phyloP scores from a whole-genome alignment of 1,284 basidiomycete genomes.

The Sutorius eximius region DNA sequence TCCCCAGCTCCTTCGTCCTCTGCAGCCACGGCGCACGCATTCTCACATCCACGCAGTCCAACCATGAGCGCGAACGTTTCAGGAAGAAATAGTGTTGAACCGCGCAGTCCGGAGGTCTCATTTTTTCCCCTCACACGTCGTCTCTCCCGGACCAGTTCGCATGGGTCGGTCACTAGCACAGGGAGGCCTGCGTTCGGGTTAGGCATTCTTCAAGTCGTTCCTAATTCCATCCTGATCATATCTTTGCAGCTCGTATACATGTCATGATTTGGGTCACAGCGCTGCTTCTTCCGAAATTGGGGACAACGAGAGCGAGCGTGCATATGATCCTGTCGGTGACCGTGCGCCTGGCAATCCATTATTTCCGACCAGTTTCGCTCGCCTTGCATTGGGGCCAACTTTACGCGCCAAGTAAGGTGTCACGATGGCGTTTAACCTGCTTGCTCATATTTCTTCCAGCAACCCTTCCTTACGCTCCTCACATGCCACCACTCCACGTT shows the following conservation, averaged over 20 bases:
- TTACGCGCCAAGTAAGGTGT: slow-evolving; percentile 51
- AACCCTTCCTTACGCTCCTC: slow-evolving; percentile 27
- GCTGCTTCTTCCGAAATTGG: slow-evolving; percentile 24
- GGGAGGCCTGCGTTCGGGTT: slow-evolving; percentile 25
- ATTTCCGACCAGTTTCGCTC: slow-evolving; percentile 67
- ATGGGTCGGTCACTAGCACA: slow-evolving; percentile 27
- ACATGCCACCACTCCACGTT: slow-evolving; percentile 18
- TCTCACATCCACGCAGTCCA: slow-evolving; percentile 31
- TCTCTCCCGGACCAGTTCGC: slow-evolving; percentile 30
- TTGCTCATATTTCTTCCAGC: slow-evolving; percentile 14
- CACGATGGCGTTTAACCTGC: not conserved
- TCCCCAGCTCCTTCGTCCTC: slow-evolving; percentile 30
- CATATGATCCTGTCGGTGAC: slow-evolving; percentile 47
- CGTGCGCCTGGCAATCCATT: slow-evolving; percentile 61
- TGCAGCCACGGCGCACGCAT: slow-evolving; percentile 19
- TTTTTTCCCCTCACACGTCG: slow-evolving; percentile 21
- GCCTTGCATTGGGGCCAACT: slow-evolving; percentile 56
- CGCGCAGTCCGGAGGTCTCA: slow-evolving; percentile 21
- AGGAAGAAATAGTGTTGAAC: slow-evolving; percentile 27
- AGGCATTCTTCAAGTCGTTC: not conserved
- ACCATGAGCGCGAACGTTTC: slow-evolving; percentile 10
- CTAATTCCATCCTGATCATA: slow-evolving; percentile 1
- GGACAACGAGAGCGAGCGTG: slow-evolving; percentile 30
- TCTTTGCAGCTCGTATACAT: slow-evolving; percentile 13
- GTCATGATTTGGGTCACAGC: slow-evolving; percentile 15